Evolutionary conservation across 208 protist genomes (phyloP).

Genomic region (Leishmania martiniquensis): DNA sequence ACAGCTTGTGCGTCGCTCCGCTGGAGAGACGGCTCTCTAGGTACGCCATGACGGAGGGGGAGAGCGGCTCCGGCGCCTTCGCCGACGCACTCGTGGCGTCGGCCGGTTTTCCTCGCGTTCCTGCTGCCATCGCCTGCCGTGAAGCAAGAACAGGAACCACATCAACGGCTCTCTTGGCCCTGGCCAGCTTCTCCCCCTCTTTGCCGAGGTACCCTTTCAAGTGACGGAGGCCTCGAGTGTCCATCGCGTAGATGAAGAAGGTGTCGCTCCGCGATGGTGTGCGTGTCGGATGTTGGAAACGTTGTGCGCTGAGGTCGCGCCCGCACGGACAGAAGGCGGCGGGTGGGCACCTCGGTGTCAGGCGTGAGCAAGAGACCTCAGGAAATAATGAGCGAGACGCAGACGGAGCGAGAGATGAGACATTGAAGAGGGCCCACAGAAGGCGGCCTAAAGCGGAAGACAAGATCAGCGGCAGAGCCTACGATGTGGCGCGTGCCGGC

Average conservation of each 20-base stretch:
- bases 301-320: neutral
- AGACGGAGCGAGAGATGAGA: neutral
- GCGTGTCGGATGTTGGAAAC: neutral
- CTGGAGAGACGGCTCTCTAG: conserved; percentile 12
- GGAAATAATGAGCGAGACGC: neutral
- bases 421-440: neutral
- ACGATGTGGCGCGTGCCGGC: neutral
- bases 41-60: conserved; percentile 21
- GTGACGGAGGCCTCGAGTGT: conserved; percentile 50
- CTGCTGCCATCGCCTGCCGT: conserved; percentile 9
- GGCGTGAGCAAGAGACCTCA: neutral
- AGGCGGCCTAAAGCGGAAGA: neutral
- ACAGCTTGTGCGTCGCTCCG: conserved; percentile 21
- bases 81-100: neutral
- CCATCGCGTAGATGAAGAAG: conserved; percentile 10
- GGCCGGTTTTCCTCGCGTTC: neutral
- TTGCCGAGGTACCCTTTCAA: conserved; percentile 54
- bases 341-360: neutral
- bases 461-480: neutral
- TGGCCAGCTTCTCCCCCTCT: conserved; percentile 20
- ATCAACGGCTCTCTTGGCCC: conserved; percentile 49
- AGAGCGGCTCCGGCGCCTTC: neutral
- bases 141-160: conserved; percentile 62
- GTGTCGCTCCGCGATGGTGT: neutral
- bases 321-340: neutral